A percentile compares a stretch with the other conserved stretches of the same genome.
Evolutionary conservation across 768 basidiomycete species (phyloP).

Genomic region (Suillus subluteus): DNA sequence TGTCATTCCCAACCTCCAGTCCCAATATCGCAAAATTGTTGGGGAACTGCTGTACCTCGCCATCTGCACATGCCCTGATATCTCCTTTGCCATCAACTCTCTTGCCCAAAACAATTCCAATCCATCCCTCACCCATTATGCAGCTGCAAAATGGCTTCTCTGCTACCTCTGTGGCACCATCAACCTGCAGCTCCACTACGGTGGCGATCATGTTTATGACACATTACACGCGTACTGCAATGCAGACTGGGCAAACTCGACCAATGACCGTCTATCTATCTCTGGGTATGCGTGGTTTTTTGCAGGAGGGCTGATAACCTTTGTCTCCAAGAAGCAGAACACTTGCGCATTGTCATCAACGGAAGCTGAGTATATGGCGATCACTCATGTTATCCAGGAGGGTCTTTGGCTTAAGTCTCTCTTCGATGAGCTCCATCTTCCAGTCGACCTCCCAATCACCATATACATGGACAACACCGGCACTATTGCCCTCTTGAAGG

Average conservation of each 20-base stretch:
- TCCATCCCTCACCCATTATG: conserved; percentile 29
- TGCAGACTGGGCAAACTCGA: no score
- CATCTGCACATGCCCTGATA: background rate
- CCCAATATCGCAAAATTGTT: background rate
- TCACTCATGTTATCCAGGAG: conserved; percentile 12
- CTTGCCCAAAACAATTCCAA: conserved; percentile 35
- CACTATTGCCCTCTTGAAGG: background rate
- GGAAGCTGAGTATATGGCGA: conserved; percentile 31
- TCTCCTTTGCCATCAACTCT: conserved; percentile 28
- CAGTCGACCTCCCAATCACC: background rate
- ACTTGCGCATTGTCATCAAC: conserved; percentile 22
- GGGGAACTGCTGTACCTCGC: background rate
- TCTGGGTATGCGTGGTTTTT: no score
- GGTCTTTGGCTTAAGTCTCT: background rate
- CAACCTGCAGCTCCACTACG: background rate
- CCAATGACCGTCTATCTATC: no score
- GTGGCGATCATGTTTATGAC: background rate
- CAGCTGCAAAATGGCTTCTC: conserved; percentile 28
- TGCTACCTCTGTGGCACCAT: conserved; percentile 29
- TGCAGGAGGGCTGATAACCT: background rate
- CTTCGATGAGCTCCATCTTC: background rate
- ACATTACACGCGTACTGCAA: background rate
- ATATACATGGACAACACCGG: background rate
- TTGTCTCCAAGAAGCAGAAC: conserved; percentile 16
- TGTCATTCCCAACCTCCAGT: background rate